Evolutionary conservation across 2,329 filamentous ascomycete species (phyloP), one percentile per base, ranked within the genome.

Genomic region (Epichloe festucae): DNA sequence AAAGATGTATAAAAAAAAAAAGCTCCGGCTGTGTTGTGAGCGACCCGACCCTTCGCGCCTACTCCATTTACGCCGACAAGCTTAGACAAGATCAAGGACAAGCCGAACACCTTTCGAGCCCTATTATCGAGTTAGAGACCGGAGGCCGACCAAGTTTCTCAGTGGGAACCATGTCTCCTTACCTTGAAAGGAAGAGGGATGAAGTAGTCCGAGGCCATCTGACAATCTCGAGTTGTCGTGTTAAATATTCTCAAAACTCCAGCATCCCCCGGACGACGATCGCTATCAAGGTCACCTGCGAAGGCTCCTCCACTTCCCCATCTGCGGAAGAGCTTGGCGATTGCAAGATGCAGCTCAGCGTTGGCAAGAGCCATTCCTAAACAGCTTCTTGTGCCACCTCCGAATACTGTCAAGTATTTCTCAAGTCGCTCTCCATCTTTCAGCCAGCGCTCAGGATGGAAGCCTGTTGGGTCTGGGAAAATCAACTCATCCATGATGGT

Each of bases 181-280:
- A 63, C 64, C 63, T 67, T 67, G 57, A 64, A 67, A 19, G 67
- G 66, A 15, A 69, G 64, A 7, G 67, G 67, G 52, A 70, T 65
- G 27, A 69, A 69, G 50, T 64, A 69, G 50, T 70, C 67, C 21
- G 64, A 61, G 15, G 65, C 66, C 60, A 67, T 62, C 56, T 67
- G 61, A 36, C 62, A 65, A 51, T 69, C 67, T 47, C 59, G 58
- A 8, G 62, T 56, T 38, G 62, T 62, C 12, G 65, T 68, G 52
- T 70, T 60, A 44, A 63, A 69, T 46, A 70, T 62, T 50, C 58
- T 64, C 11, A 69, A 52, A 7, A 60, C 58, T 2, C 67, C 67
- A 8, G 65, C 54, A 46, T 69, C 66, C 21, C 67, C 67, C 5
- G 55, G 50, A 34, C 65, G 57, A 17, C 60, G 48, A 44, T 69